Evolutionary conservation across 2,329 filamentous ascomycete species (phyloP).

Genomic region (Eurotiales sp.): DNA sequence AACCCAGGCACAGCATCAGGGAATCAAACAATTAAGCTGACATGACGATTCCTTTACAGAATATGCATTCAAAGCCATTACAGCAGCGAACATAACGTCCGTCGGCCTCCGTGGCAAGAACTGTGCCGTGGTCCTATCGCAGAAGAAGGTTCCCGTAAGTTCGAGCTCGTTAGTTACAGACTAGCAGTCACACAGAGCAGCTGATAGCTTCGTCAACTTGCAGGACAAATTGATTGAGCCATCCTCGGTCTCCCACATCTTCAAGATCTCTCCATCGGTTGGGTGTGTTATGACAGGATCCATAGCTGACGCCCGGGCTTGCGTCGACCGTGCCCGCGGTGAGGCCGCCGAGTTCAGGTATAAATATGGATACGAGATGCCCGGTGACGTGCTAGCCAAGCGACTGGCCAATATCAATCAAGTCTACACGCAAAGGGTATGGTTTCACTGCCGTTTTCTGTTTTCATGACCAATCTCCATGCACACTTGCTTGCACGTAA

Average conservation of each 20-base stretch:
- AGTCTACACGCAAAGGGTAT: conserved; percentile 94
- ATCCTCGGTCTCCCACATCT: conserved; percentile 93
- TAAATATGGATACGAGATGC: conserved; percentile 99
- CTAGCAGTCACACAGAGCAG: neutral
- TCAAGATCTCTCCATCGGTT: conserved; percentile 91
- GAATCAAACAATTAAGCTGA: conserved; percentile 6
- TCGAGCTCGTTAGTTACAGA: neutral
- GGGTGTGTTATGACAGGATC: conserved; percentile 98
- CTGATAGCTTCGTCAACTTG: neutral
- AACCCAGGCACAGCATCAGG: no score
- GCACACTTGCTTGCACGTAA: neutral
- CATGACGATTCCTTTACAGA: conserved; percentile 53
- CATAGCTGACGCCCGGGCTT: conserved; percentile 93
- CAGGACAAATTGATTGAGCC: conserved; percentile 99
- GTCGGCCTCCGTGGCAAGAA: conserved; percentile 94
- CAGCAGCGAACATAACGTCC: conserved; percentile 97
- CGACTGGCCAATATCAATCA: conserved; percentile 98
- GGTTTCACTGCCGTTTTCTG: conserved; percentile 24
- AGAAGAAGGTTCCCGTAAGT: conserved; percentile 98
- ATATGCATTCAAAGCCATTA: conserved; percentile 99
- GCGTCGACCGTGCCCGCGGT: conserved; percentile 84
- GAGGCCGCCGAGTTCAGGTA: conserved; percentile 98
- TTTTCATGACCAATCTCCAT: no score
- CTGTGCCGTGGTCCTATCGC: conserved; percentile 93
- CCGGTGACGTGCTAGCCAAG: conserved; percentile 93